Conservation (phyloP, 352 stramenopile genomes). For the Bremia lactucae region DNA sequence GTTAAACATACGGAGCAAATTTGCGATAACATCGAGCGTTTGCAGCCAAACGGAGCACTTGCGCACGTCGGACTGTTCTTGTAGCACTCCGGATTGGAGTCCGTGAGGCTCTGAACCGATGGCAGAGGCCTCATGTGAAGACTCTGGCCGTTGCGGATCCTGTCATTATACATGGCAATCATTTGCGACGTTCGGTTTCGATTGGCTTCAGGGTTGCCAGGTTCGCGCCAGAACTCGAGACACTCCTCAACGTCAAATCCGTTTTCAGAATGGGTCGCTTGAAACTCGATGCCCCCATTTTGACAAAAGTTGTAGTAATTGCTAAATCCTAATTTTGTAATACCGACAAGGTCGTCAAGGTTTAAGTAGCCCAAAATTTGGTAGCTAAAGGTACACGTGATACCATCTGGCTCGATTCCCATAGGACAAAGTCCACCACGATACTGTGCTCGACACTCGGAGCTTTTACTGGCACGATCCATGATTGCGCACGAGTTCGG, state of each 20-base stretch:
- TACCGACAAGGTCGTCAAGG: slow-evolving; percentile 47
- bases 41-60: slow-evolving; percentile 34
- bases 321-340: slow-evolving; percentile 30
- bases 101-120: slow-evolving; percentile 20
- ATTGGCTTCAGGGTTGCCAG: slow-evolving; percentile 28
- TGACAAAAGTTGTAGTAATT: slow-evolving; percentile 42
- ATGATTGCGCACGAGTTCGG: slow-evolving; percentile 47
- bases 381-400: slow-evolving; percentile 34
- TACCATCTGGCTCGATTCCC: slow-evolving; percentile 27
- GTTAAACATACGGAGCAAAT: slow-evolving; percentile 54
- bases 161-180: slow-evolving; percentile 27
- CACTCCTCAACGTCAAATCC: slow-evolving; percentile 18
- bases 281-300: slow-evolving; percentile 35
- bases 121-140: slow-evolving; percentile 39
- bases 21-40: slow-evolving; percentile 39
- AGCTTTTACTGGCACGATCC: slow-evolving; percentile 18
- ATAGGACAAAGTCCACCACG: slow-evolving; percentile 30
- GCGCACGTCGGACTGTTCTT: slow-evolving; percentile 42
- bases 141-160: slow-evolving; percentile 15
- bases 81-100: slow-evolving; percentile 47
- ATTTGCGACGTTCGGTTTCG: slow-evolving; percentile 15
- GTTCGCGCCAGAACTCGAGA: slow-evolving; percentile 40
- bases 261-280: slow-evolving; percentile 14
- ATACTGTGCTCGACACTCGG: slow-evolving; percentile 12
- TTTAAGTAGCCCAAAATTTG: slow-evolving; percentile 31